Evolutionary conservation across 192 early-diverging fungal species (phyloP), one percentile per base, ranked within the genome.

Genomic region (Mortierella hygrophila): DNA sequence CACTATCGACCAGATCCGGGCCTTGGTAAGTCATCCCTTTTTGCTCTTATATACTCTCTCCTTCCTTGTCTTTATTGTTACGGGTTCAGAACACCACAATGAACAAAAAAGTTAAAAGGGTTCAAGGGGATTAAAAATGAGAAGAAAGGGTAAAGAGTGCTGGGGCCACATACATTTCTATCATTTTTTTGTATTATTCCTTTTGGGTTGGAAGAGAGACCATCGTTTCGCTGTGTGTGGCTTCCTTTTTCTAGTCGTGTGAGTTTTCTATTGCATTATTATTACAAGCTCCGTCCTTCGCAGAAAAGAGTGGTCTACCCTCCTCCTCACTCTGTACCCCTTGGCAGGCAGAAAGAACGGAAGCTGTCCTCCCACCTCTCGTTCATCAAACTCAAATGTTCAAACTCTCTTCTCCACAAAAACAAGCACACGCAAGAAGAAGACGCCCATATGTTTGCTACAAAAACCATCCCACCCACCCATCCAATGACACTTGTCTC

Each of bases 1-100:
- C 68, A 86, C 84, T 68, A 81, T 86, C 79, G 84, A 86, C 79
- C 84, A 86, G 81, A 86, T 86, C 75, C 84, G 84, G 60, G 84
- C 79, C 79, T 86, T 86, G 84, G 84, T 86, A 86, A 86, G 84
- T 52, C 49, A 21, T 52, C 49, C 70, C 37, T 60, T 29, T 32
- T 71, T 71, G n/a, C 0, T 81, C 47, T 75, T 54, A 0, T 42
- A 26, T 10, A 13, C 10, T 26, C 71, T 70, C 0, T 46, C 40
- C 68, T 74, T 49, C 16, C 41, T 71, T 1, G 7, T 26, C 11
- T 18, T 29, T 47, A 20, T 42, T 3, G 15, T 32, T 32, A 42
- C 3, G 63, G 40, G 40, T 21, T 40, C 69, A 6, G 11, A 32
- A 32, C 29, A 32, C 11, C 10, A 4, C 29, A 65, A 26, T 0